Percentiles rank a stretch among this genome's conserved stretches.
These are phyloP conservation scores for Linnemannia hyalina DNA, from an alignment of 192 early-diverging fungal genomes.

Conservation along the genomic window DNA sequence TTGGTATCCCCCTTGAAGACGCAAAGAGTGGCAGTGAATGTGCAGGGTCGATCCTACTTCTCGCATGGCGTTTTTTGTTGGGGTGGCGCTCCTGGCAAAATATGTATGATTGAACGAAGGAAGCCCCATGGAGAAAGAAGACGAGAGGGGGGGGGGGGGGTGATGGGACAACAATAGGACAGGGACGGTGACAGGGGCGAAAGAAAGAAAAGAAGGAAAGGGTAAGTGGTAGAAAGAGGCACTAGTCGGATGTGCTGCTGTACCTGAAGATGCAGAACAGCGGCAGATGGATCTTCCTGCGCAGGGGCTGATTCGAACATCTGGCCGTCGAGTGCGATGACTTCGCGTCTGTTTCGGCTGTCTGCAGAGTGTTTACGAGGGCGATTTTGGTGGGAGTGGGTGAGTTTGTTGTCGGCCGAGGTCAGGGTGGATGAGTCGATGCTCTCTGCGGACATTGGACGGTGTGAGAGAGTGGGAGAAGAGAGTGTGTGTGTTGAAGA, in stretches of 20 bases:
- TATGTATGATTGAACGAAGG: neutral
- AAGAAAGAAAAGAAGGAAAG: too few relatives aligned
- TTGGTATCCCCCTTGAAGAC: too few relatives aligned
- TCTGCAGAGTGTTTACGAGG: constrained; percentile 39
- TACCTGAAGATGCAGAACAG: neutral
- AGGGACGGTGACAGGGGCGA: too few relatives aligned
- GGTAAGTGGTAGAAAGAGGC: neutral
- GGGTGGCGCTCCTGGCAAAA: neutral
- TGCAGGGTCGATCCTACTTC: neutral
- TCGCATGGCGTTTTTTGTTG: constrained; percentile 1
- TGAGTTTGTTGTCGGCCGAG: neutral
- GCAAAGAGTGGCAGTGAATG: neutral
- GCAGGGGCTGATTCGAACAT: constrained; percentile 47
- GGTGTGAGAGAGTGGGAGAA: neutral
- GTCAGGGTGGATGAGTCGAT: constrained; percentile 19
- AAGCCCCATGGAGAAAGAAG: neutral
- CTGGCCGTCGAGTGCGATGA: constrained; percentile 40
- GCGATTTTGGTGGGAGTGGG: neutral
- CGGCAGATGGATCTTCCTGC: neutral
- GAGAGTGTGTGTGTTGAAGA: neutral
- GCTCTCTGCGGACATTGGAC: constrained; percentile 26
- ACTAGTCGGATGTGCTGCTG: neutral
- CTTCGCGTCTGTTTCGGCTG: constrained; percentile 35
- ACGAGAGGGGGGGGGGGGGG: neutral
- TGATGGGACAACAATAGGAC: neutral